phyloP scores from a whole-genome alignment of 2,329 filamentous ascomycete species.

The Pseudogymnoascus sp. region DNA sequence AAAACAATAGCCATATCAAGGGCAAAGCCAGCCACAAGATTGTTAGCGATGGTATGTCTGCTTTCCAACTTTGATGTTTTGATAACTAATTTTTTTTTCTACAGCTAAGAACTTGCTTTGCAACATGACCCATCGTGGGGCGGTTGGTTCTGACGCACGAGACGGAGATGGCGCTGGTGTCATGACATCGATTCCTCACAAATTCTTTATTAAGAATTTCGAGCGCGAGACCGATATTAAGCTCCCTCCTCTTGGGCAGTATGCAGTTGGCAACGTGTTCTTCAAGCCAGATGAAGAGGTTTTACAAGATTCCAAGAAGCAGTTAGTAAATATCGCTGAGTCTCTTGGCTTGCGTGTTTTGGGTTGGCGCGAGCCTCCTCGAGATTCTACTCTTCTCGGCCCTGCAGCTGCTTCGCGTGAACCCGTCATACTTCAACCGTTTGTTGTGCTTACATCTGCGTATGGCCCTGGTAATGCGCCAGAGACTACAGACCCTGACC shows the following conservation, averaged over 20 bases:
- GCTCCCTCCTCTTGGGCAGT: conserved; percentile 81
- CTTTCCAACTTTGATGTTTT: conserved; percentile 7
- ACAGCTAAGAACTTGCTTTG: conserved; percentile 85
- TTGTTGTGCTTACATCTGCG: conserved; percentile 76
- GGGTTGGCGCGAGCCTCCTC: conserved; percentile 92
- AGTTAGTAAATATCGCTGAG: conserved; percentile 90
- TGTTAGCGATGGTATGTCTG: conserved; percentile 79
- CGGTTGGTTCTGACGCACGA: conserved; percentile 93
- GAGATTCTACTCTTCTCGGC: conserved; percentile 86
- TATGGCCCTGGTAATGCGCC: conserved; percentile 78
- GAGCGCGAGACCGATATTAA: conserved; percentile 81
- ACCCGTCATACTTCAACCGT: conserved; percentile 90
- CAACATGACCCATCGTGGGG: conserved; percentile 99
- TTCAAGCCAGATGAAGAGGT: conserved; percentile 94
- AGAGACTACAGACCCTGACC: conserved; percentile 65
- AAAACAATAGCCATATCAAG: conserved; percentile 74
- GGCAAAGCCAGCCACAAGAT: conserved; percentile 97
- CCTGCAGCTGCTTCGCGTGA: conserved; percentile 89
- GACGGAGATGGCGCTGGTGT: conserved; percentile 98
- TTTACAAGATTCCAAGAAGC: conserved; percentile 79
- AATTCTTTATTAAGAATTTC: conserved; percentile 98
- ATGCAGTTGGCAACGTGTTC: conserved; percentile 95
- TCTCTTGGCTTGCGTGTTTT: conserved; percentile 80
- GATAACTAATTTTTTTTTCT: conserved; percentile 26
- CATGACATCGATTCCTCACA: conserved; percentile 98